phyloP scores from a whole-genome alignment of 768 basidiomycete genomes.

The Boletus rubroflammeus region DNA sequence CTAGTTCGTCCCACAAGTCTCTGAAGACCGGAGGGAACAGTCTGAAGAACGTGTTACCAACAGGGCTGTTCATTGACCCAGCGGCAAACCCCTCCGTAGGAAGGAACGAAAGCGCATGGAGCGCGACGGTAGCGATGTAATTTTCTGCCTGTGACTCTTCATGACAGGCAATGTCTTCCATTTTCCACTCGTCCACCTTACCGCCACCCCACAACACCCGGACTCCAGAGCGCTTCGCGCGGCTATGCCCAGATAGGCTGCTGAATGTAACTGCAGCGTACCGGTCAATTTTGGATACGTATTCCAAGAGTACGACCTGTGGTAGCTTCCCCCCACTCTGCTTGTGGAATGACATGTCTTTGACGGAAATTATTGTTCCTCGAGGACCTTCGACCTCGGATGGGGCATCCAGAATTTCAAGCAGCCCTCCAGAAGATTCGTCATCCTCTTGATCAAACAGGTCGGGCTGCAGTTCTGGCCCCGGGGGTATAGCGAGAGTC shows the following conservation, averaged over 20 bases:
- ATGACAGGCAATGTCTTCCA: constrained; percentile 82
- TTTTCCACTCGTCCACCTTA: constrained; percentile 63
- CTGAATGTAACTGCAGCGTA: constrained; percentile 73
- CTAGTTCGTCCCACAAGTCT: constrained; percentile 91
- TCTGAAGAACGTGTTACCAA: constrained; percentile 65
- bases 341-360: constrained; percentile 80
- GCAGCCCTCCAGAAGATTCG: constrained; percentile 56
- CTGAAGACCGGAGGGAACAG: constrained; percentile 78
- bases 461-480: constrained; percentile 31
- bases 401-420: constrained; percentile 70
- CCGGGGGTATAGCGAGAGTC: not conserved
- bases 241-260: constrained; percentile 62
- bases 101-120: constrained; percentile 75
- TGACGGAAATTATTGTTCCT: constrained; percentile 51
- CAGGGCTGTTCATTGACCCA: constrained; percentile 42
- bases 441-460: constrained; percentile 53
- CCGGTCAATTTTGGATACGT: constrained; percentile 62
- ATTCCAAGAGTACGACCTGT: constrained; percentile 65
- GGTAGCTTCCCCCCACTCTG: constrained; percentile 82
- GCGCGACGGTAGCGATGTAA: constrained; percentile 81
- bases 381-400: constrained; percentile 50
- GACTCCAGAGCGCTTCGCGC: constrained; percentile 70
- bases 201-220: constrained; percentile 70
- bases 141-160: constrained; percentile 81
- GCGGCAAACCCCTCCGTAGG: constrained; percentile 59